These are phyloP conservation scores for Schizosaccharomyces osmophilus DNA, from an alignment of 805 yeast genomes.

Conservation along the genomic window DNA sequence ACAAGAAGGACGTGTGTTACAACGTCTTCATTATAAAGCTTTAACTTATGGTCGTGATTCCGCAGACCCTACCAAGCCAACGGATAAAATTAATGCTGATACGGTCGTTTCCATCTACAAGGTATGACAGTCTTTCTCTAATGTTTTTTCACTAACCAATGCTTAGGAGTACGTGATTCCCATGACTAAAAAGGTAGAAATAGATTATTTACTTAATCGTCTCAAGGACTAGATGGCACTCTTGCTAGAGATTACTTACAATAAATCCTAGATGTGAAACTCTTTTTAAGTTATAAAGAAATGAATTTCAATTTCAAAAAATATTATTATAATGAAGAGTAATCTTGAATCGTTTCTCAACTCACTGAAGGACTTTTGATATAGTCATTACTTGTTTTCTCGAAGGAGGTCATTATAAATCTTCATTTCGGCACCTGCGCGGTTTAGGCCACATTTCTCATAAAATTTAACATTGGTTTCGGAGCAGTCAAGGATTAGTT, in stretches of 20 bases:
- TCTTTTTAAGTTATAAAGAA: too few relatives aligned
- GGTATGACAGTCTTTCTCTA: not conserved
- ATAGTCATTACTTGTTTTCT: not conserved
- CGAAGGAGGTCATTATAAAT: not conserved
- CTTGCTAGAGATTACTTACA: too few relatives aligned
- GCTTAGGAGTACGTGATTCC: constrained; percentile 66
- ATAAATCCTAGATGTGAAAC: too few relatives aligned
- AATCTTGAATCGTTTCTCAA: constrained; percentile 13
- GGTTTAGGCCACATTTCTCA: constrained; percentile 41
- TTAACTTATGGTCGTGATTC: constrained; percentile 78
- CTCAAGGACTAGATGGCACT: constrained; percentile 12
- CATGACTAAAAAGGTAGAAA: constrained; percentile 81
- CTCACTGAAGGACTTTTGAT: not conserved
- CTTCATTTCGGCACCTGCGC: constrained; percentile 2
- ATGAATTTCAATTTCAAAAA: not conserved
- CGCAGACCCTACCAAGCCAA: constrained; percentile 19
- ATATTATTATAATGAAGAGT: not conserved
- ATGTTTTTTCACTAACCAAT: not conserved
- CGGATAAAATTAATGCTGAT: constrained; percentile 60
- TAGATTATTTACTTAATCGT: constrained; percentile 68
- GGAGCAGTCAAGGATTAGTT: constrained; percentile 42
- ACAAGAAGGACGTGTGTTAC: constrained; percentile 65
- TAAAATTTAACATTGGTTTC: constrained; percentile 45
- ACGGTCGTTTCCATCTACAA: constrained; percentile 52
- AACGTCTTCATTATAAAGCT: constrained; percentile 57